These are phyloP conservation scores for Talaromyces verruculosus DNA, from an alignment of 2,329 filamentous ascomycete genomes.

Conservation along the genomic window DNA sequence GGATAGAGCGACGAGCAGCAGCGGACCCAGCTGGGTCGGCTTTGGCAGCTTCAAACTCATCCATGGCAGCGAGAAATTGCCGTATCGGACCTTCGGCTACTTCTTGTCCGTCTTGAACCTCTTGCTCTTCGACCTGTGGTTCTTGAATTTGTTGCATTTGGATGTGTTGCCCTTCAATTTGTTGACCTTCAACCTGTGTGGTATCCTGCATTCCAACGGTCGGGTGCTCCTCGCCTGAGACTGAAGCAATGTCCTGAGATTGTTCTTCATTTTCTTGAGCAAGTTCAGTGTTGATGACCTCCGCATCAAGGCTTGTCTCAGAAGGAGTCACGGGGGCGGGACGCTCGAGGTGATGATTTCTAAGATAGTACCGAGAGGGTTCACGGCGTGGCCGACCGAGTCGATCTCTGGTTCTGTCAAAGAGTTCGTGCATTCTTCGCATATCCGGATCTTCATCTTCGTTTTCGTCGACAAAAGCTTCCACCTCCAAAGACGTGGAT, in stretches of 20 bases:
- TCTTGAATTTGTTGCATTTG: not conserved
- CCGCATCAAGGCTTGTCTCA: not conserved
- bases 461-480: not conserved
- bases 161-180: not conserved
- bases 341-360: not conserved
- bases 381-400: not conserved
- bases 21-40: not conserved
- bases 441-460: slow-evolving; percentile 1
- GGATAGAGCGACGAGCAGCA: not conserved
- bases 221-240: not conserved
- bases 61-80: not conserved
- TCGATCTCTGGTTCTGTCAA: not conserved
- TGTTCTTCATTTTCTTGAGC: not conserved
- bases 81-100: not conserved
- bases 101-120: not conserved
- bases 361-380: not conserved
- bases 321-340: not conserved
- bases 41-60: not conserved
- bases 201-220: not conserved
- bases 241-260: not conserved
- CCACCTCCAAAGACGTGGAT: not conserved
- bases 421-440: not conserved
- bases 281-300: not conserved
- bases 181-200: not conserved
- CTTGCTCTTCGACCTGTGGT: not conserved